These are phyloP conservation scores for Leucocoprinus sp. DNA, from an alignment of 768 basidiomycete species.

Conservation along the genomic window DNA sequence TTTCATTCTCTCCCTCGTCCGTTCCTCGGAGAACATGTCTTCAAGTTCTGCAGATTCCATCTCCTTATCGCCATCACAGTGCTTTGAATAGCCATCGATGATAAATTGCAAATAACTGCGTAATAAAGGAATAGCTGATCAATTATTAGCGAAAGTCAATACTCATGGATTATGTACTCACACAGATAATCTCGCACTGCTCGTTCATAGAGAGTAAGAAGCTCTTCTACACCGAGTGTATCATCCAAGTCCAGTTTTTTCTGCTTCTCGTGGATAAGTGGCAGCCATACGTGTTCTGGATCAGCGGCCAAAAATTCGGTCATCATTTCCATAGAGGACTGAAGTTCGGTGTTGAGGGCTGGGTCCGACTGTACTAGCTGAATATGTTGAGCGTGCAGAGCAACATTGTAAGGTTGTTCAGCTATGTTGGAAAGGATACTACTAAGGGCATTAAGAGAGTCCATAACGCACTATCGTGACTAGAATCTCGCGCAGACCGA, in stretches of 20 bases:
- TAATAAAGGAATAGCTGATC: constrained; percentile 66
- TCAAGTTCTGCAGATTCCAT: constrained; percentile 43
- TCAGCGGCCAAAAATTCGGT: constrained; percentile 53
- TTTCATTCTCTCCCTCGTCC: constrained; percentile 50
- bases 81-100: constrained; percentile 31
- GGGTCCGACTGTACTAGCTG: constrained; percentile 45
- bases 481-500: neutral
- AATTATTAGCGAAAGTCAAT: constrained; percentile 5
- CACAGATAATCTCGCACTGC: constrained; percentile 78
- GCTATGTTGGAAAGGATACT: constrained; percentile 51
- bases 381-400: constrained; percentile 62
- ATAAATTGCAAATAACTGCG: constrained; percentile 62
- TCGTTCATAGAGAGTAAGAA: constrained; percentile 52
- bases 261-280: constrained; percentile 50
- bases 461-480: constrained; percentile 33
- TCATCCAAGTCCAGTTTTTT: constrained; percentile 43
- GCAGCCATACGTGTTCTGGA: constrained; percentile 64
- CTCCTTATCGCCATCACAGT: constrained; percentile 28
- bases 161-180: constrained; percentile 29
- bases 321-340: constrained; percentile 60
- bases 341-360: constrained; percentile 50
- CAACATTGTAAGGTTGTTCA: constrained; percentile 50
- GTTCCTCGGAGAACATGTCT: constrained; percentile 50
- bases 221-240: constrained; percentile 39
- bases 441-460: constrained; percentile 58